Percentiles rank a stretch among this genome's conserved stretches.
These are phyloP conservation scores for Apiospora saccharicola DNA, from an alignment of 2,329 filamentous ascomycete species.

Conservation along the genomic window DNA sequence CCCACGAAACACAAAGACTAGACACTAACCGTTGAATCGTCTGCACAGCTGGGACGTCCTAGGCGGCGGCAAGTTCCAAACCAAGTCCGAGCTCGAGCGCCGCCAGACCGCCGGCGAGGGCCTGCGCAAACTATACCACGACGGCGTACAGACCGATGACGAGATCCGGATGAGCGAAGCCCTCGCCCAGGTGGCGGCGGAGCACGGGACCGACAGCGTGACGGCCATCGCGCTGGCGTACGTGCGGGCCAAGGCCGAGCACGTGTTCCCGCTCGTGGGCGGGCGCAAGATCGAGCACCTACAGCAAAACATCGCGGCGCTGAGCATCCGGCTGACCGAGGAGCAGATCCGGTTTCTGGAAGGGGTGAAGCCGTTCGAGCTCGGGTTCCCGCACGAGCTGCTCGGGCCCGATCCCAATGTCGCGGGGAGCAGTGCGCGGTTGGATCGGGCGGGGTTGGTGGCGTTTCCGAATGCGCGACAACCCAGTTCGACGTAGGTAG, in stretches of 20 bases:
- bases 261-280: slow-evolving; percentile 60
- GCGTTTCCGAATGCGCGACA: slow-evolving; percentile 6
- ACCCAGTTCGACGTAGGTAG: neutral
- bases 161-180: slow-evolving; percentile 62
- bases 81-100: slow-evolving; percentile 41
- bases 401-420: slow-evolving; percentile 41
- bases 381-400: slow-evolving; percentile 59
- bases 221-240: slow-evolving; percentile 64
- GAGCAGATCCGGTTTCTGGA: slow-evolving; percentile 62
- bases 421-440: neutral
- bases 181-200: slow-evolving; percentile 64
- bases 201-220: slow-evolving; percentile 60
- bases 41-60: slow-evolving; percentile 59
- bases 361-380: slow-evolving; percentile 56
- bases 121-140: slow-evolving; percentile 39
- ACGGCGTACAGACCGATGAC: slow-evolving; percentile 50
- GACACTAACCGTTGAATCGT: neutral
- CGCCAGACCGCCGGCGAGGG: slow-evolving; percentile 47
- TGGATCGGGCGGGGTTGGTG: neutral
- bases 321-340: slow-evolving; percentile 54
- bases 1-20: too few species aligned
- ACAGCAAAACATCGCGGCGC: slow-evolving; percentile 59
- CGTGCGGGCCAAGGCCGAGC: slow-evolving; percentile 52
- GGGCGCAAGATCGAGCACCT: slow-evolving; percentile 59
- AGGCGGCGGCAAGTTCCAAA: slow-evolving; percentile 56